Evolutionary conservation across 768 basidiomycete genomes (phyloP).

Genomic region (Boletus insuetus): DNA sequence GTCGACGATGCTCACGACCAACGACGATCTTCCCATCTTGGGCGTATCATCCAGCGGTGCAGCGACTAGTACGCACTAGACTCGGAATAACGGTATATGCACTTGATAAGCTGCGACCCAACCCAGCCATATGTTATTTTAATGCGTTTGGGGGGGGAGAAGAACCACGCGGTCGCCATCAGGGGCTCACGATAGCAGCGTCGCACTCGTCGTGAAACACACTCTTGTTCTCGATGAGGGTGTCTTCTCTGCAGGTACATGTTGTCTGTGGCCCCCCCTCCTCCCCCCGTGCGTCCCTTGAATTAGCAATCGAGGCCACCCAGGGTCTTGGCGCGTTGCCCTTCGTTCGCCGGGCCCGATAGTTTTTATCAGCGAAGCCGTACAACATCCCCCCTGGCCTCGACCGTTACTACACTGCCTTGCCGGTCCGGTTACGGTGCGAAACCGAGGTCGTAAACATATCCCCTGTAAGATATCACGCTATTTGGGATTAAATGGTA

Average conservation of each 20-base stretch:
- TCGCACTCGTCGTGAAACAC: too few species aligned
- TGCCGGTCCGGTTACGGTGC: not conserved
- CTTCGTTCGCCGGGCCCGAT: not conserved
- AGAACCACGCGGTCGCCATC: too few species aligned
- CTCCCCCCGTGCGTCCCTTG: too few species aligned
- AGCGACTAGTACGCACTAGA: not conserved
- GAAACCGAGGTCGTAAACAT: not conserved
- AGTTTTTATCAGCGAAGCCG: not conserved
- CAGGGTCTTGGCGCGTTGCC: not conserved
- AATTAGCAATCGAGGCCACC: not conserved
- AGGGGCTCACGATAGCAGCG: too few species aligned
- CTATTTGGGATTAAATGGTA: too few species aligned
- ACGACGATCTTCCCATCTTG: constrained; percentile 5
- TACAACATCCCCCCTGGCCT: not conserved
- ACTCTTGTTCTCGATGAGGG: too few species aligned
- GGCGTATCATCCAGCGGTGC: not conserved
- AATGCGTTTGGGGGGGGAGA: too few species aligned
- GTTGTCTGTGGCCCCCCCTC: too few species aligned
- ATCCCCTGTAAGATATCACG: too few species aligned
- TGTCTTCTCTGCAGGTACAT: too few species aligned
- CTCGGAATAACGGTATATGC: not conserved
- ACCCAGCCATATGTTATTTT: not conserved
- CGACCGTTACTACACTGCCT: not conserved
- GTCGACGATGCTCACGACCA: not conserved
- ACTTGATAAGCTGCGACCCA: not conserved